Percentiles rank a stretch among this genome's conserved stretches.
Conservation (phyloP, 2,329 filamentous ascomycete genomes). For the Pyrenochaeta sp. region DNA sequence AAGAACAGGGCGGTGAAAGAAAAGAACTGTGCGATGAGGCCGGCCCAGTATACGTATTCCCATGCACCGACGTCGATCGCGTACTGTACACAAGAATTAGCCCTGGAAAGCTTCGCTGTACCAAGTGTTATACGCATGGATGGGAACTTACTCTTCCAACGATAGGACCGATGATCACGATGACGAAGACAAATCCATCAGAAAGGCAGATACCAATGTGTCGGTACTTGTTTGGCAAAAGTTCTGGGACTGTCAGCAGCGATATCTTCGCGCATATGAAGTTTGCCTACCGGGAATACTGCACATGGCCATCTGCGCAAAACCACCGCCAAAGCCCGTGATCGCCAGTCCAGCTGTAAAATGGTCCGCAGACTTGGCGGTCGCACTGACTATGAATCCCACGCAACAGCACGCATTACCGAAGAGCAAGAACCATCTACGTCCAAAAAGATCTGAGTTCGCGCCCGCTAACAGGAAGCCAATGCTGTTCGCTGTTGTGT, state of each 20-base stretch:
- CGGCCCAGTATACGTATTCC: conserved; percentile 36
- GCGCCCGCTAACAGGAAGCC: conserved; percentile 43
- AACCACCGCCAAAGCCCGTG: conserved; percentile 57
- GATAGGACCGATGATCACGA: conserved; percentile 58
- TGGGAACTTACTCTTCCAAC: conserved; percentile 49
- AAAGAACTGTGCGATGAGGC: conserved; percentile 33
- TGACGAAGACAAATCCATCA: conserved; percentile 52
- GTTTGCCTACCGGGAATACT: conserved; percentile 52
- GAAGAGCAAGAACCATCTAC: conserved; percentile 56
- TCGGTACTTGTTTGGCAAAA: conserved; percentile 16
- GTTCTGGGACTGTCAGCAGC: conserved; percentile 2
- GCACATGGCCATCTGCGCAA: conserved; percentile 56
- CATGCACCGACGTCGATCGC: conserved; percentile 32
- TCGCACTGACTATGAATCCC: conserved; percentile 42
- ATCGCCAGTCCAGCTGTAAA: conserved; percentile 55
- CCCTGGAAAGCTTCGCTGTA: neutral
- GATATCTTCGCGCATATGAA: neutral
- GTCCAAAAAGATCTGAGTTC: conserved; percentile 60
- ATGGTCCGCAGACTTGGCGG: conserved; percentile 45
- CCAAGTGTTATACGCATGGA: neutral
- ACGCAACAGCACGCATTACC: conserved; percentile 54
- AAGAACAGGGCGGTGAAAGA: conserved; percentile 27
- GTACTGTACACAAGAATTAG: conserved; percentile 17
- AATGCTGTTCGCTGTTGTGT: conserved; percentile 34
- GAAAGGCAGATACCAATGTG: conserved; percentile 42